Evolutionary conservation across 768 basidiomycete species (phyloP).

Genomic region (Suillus alpinus): DNA sequence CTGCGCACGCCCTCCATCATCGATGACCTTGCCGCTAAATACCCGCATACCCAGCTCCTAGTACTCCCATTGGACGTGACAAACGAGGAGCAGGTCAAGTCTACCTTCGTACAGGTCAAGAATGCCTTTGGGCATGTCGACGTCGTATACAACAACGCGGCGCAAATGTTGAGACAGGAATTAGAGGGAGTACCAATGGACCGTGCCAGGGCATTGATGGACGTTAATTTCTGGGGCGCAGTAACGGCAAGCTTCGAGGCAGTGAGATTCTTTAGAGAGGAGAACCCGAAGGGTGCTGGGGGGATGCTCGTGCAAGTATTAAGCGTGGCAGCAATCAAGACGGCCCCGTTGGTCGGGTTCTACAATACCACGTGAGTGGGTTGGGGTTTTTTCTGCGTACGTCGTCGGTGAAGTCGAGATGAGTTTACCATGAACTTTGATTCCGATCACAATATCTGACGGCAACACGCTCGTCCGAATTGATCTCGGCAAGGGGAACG

Average conservation of each 20-base stretch:
- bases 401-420: too few species aligned
- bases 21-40: slow-evolving; percentile 13
- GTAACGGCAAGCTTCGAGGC: slow-evolving; percentile 24
- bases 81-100: slow-evolving; percentile 14
- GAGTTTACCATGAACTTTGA: too few species aligned
- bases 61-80: slow-evolving; percentile 31
- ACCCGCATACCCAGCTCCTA: slow-evolving; percentile 21
- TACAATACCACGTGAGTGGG: slow-evolving; percentile 22
- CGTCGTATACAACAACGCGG: slow-evolving; percentile 35
- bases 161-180: slow-evolving; percentile 21
- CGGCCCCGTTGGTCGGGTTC: slow-evolving; percentile 7
- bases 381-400: too few species aligned
- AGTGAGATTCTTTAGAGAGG: slow-evolving; percentile 29
- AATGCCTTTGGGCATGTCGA: slow-evolving; percentile 30
- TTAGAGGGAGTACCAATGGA: slow-evolving; percentile 25
- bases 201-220: slow-evolving; percentile 26
- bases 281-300: slow-evolving; percentile 19
- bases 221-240: slow-evolving; percentile 34
- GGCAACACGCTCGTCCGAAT: too few species aligned
- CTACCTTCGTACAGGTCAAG: slow-evolving; percentile 18
- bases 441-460: too few species aligned
- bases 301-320: slow-evolving; percentile 35
- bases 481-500: too few species aligned
- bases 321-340: slow-evolving; percentile 21
- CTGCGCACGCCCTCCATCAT: slow-evolving; percentile 24